phyloP scores from a whole-genome alignment of 768 basidiomycete genomes.

The Rossbeevera mucosa region DNA sequence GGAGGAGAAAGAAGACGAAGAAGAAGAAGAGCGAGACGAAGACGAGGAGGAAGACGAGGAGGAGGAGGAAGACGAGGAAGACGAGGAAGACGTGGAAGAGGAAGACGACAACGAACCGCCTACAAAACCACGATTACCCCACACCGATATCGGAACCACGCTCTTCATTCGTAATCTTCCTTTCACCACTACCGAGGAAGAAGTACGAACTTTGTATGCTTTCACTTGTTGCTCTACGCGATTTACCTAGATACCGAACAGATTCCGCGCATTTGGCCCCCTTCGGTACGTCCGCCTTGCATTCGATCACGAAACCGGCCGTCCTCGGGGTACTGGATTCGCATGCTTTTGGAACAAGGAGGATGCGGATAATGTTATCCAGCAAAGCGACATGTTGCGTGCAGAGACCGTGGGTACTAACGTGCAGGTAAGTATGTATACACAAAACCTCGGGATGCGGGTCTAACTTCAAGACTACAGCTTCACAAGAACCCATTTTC shows the following conservation, averaged over 20 bases:
- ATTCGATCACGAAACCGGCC: constrained; percentile 73
- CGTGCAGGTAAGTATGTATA: constrained; percentile 26
- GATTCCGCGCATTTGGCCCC: constrained; percentile 89
- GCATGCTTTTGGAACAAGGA: constrained; percentile 95
- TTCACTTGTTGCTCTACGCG: not conserved
- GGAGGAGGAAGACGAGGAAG: constrained; percentile 22
- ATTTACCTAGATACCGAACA: constrained; percentile 1
- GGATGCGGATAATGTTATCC: constrained; percentile 80
- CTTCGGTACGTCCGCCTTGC: constrained; percentile 92
- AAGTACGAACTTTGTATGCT: constrained; percentile 76
- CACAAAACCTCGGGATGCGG: constrained; percentile 1
- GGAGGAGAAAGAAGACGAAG: constrained; percentile 24
- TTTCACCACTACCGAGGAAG: constrained; percentile 90
- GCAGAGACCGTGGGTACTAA: constrained; percentile 54
- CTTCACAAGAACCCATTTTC: constrained; percentile 81
- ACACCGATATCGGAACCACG: constrained; percentile 84
- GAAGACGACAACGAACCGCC: constrained; percentile 37
- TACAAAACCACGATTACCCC: constrained; percentile 66
- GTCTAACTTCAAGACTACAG: constrained; percentile 26
- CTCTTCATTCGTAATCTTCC: constrained; percentile 93
- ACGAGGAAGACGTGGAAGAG: not conserved
- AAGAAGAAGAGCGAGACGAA: constrained; percentile 6
- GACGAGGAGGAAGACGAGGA: constrained; percentile 28
- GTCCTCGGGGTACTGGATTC: constrained; percentile 93
- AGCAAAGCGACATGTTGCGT: constrained; percentile 71